Evolutionary conservation across 257 asterid genomes (phyloP), one percentile per base, ranked within the genome.

Genomic region (Solanum dulcamara): DNA sequence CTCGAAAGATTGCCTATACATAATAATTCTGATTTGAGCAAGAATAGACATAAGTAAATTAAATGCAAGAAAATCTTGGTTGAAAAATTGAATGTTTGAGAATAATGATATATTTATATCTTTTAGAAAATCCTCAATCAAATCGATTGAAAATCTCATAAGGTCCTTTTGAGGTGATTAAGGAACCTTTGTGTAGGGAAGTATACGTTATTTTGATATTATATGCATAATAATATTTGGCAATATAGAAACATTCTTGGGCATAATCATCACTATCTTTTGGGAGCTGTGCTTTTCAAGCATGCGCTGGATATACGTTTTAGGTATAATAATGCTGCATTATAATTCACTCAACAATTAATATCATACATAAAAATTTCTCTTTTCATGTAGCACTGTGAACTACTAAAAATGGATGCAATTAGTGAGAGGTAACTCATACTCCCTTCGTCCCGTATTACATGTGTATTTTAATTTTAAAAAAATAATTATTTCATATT

Each of bases 241-340:
- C 14, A 79, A 30, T 26, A 22, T 62, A 82, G 44, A 62, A 62
- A 40, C 42, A 42, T 82, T 82, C 44, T 82, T 38, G 42, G 85
- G 72, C 32, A 38, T 37, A 60, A 82, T 82, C 79, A 82, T 82
- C 33, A 28, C 74, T 40, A 62, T 60, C 72, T 82, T 82, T 82
- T 82, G 59, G 72, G 44, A 62, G 42, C 48, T 42, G 75, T 59
- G 77, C 79, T 62, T 82, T 82, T 82, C 60, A 82, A 82, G 85
- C 85, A 82, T 62, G 85, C 85, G 44, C 75, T 82, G 57, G 55
- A 32, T 82, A 82, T 82, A 82, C 72, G 85, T 79, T 48, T 79
- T 46, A 28, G 64, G 28, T 79, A 79, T 48, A 79, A 79, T 79
- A 46, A 48, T 79, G 28, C 83, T 79, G 28, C 64, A 62, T 82